Conservation (phyloP, 306 rosid species). For the Rosa multiflora region DNA sequence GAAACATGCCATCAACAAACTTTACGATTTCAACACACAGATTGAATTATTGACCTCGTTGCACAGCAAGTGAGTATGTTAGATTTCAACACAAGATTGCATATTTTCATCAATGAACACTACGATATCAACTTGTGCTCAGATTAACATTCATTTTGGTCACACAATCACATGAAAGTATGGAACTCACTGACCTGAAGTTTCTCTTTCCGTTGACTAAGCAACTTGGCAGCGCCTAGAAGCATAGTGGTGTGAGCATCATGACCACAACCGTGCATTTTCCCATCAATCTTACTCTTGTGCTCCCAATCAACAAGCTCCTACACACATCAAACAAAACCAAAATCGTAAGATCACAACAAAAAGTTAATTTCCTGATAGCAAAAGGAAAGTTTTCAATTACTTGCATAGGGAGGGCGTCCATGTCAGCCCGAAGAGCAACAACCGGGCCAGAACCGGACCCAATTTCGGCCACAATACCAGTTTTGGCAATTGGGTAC, state of each 20-base stretch:
- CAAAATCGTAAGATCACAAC: not conserved
- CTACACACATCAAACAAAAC: conserved; percentile 28
- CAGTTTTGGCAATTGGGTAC: conserved; percentile 62
- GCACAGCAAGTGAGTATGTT: not conserved
- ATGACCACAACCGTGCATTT: conserved; percentile 79
- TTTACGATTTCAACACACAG: not conserved
- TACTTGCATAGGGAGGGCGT: conserved; percentile 42
- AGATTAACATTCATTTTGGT: not conserved
- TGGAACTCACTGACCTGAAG: conserved; percentile 44
- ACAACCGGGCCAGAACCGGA: conserved; percentile 36
- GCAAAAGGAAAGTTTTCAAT: not conserved
- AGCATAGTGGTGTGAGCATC: conserved; percentile 80
- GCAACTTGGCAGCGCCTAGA: conserved; percentile 76
- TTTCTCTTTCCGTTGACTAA: conserved; percentile 44
- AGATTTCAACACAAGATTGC: not conserved
- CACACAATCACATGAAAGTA: not conserved
- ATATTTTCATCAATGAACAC: not conserved
- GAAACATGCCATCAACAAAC: not conserved
- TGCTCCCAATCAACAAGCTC: conserved; percentile 80
- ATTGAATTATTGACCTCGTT: not conserved
- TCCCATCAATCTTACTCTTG: conserved; percentile 68
- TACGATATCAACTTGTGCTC: not conserved
- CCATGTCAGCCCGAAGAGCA: conserved; percentile 48
- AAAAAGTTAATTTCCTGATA: not conserved
- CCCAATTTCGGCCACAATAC: conserved; percentile 39